Evolutionary conservation across 2,329 filamentous ascomycete species (phyloP).

Genomic region (Trichophyton verrucosum): DNA sequence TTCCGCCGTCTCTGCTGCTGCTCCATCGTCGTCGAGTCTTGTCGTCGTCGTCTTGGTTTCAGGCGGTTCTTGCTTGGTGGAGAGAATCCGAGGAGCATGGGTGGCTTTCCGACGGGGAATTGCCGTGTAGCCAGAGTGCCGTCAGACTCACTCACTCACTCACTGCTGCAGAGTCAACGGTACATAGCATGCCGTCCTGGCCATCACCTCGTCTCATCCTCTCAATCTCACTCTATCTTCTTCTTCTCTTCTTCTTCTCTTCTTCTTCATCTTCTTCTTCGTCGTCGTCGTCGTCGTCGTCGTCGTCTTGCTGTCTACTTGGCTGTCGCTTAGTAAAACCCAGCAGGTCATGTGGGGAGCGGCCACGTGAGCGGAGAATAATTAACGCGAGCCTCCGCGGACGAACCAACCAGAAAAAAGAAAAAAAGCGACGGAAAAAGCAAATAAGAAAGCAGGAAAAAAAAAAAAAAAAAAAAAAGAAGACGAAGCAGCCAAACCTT

Average conservation of each 20-base stretch:
- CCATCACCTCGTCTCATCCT: no score
- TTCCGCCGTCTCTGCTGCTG: neutral
- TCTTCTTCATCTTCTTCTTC: no score
- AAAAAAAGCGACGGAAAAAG: neutral
- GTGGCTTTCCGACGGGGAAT: neutral
- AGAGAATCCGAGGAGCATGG: neutral
- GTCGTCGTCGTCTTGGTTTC: neutral
- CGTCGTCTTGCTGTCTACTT: neutral
- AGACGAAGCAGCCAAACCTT: no score
- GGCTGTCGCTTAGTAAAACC: neutral
- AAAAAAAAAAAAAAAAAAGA: neutral
- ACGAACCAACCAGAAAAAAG: neutral
- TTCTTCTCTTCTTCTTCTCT: no score
- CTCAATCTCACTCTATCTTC: no score
- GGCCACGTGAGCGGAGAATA: slow-evolving; percentile 3
- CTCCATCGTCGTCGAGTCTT: neutral
- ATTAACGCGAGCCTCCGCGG: neutral
- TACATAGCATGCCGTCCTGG: no score
- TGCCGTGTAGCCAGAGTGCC: neutral
- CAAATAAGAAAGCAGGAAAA: neutral
- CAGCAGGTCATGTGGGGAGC: neutral
- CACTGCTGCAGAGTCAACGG: no score
- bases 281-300: neutral
- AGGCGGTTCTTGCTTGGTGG: neutral
- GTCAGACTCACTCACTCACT: no score